A percentile compares a stretch with the other conserved stretches of the same genome.
Evolutionary conservation across 257 asterid species (phyloP).

Genomic region (Galeopsis tetrahit): DNA sequence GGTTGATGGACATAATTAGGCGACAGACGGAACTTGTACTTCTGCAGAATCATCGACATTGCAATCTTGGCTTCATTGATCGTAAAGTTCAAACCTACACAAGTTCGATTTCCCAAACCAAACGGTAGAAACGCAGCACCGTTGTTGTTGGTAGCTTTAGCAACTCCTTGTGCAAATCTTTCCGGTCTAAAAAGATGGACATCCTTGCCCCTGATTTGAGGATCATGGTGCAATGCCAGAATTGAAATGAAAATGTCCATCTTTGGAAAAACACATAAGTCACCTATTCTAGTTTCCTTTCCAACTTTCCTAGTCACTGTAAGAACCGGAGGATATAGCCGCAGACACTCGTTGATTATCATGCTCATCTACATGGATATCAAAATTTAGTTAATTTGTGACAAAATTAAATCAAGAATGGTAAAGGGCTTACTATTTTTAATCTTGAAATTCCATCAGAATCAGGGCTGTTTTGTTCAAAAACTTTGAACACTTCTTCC

Average conservation of each 20-base stretch:
- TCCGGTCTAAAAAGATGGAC: constrained; percentile 59
- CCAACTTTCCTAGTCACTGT: constrained; percentile 50
- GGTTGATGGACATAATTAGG: constrained; percentile 58
- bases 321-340: constrained; percentile 61
- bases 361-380: constrained; percentile 51
- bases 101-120: constrained; percentile 64
- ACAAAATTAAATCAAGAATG: neutral
- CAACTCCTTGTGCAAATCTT: constrained; percentile 58
- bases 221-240: constrained; percentile 51
- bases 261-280: constrained; percentile 40
- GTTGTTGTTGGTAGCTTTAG: constrained; percentile 62
- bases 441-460: constrained; percentile 62
- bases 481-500: constrained; percentile 43
- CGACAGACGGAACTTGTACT: constrained; percentile 48
- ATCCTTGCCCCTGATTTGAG: constrained; percentile 60
- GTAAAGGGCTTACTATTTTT: constrained; percentile 42
- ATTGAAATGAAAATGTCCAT: constrained; percentile 47
- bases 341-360: constrained; percentile 64
- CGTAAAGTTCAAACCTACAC: constrained; percentile 63
- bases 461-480: constrained; percentile 44
- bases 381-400: neutral
- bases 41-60: constrained; percentile 57
- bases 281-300: constrained; percentile 45
- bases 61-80: constrained; percentile 64
- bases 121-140: constrained; percentile 59